Base-by-base conservation (phyloP, 106 monocot genomes). In the Gastrodia elata region DNA sequence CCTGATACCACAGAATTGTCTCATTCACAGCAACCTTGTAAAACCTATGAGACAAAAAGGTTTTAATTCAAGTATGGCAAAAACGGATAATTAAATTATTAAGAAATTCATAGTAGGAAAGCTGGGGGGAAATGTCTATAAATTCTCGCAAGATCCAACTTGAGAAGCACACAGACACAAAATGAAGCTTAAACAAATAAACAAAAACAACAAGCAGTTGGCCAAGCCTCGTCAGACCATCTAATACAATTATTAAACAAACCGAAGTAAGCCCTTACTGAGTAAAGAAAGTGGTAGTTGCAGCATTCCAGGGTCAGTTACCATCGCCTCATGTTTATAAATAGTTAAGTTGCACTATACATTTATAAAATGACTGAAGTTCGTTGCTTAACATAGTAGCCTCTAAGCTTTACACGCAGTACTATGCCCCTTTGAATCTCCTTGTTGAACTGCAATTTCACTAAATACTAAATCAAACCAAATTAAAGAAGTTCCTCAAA, bases 1-100 rank as follows among this genome's bases (percentile, higher is more conserved):
- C 97, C 97, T 98, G 97, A 87, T 93, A 97, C 97, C 93, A 97
- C 40, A 97, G 86, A 2, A 80, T 48, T 38, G 88, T 84, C 39
- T 68, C 86, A 78, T 98, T 93, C 41, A 80, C 77, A 48, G 81
- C 73, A 41, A 98, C 77, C 81, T 82, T 90, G 82, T 98, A 98
- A 77, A 93, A 93, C 90, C 97, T 98, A 80, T 56, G 81, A 84
- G 43, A 78, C 16, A 80, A 2, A 64, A 59, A 28, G 9, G 59
- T 59, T 48, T 48, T 3, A 48, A 28, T 14, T 30, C 6, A 61
- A 58, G 32, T 28, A 28, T 61, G 30, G 10, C 61, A 61, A 61
- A 30, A 61, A 32, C 27, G 1, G 27, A 59, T 30, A 61, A 61
- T 61, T 27, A 61, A 61, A 27, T n/a, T n/a, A n/a, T n/a, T n/a